phyloP scores from a whole-genome alignment of 2,329 filamentous ascomycete genomes.

The Pseudogymnoascus sp. region DNA sequence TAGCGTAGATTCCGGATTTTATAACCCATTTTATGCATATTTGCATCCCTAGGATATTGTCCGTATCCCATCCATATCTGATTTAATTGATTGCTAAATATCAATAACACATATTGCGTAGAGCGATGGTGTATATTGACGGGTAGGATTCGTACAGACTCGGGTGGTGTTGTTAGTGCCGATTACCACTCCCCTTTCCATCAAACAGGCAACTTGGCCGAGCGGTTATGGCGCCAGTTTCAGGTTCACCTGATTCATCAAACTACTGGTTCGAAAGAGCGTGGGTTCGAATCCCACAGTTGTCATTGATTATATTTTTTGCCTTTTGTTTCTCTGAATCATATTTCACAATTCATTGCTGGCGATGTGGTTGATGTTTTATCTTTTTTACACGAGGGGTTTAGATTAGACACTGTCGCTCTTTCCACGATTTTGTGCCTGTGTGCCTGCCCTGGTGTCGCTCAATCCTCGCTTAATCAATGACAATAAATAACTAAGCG shows the following conservation, averaged over 20 bases:
- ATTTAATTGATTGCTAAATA: no score
- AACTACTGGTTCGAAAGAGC: conserved; percentile 25
- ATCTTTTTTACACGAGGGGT: neutral
- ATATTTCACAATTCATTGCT: neutral
- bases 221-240: conserved; percentile 32
- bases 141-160: no score
- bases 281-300: conserved; percentile 29
- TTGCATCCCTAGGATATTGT: no score
- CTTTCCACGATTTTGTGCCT: neutral
- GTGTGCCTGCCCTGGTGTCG: neutral
- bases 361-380: neutral
- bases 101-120: no score
- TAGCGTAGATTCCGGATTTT: no score
- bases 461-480: neutral
- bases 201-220: conserved; percentile 24
- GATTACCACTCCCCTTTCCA: neutral
- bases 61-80: no score
- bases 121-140: no score
- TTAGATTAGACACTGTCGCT: neutral
- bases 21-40: no score
- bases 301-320: conserved; percentile 16
- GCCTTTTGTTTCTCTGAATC: neutral
- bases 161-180: neutral
- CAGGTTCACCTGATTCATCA: conserved; percentile 19
- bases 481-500: neutral